These are phyloP conservation scores for Leccinum disarticulatum DNA, from an alignment of 768 basidiomycete species.

Conservation along the genomic window DNA sequence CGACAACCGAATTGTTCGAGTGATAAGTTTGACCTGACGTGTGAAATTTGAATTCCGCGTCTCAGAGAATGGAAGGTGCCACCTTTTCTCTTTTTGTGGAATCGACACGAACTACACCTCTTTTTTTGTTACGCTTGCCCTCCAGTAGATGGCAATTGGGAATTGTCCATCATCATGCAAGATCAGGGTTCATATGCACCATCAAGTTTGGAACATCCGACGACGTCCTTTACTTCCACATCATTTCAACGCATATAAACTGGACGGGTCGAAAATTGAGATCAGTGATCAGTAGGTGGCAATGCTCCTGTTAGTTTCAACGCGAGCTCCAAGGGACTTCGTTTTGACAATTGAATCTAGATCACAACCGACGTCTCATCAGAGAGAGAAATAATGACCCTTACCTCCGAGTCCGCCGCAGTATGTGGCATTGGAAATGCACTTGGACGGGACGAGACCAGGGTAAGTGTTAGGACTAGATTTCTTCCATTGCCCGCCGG, in stretches of 20 bases:
- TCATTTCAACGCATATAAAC: not conserved
- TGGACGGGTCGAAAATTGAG: not conserved
- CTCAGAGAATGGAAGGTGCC: not conserved
- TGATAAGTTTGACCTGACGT: not conserved
- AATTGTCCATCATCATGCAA: not conserved
- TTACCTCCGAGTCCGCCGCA: not conserved
- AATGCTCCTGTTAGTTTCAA: not conserved
- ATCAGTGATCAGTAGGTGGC: not conserved
- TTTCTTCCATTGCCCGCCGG: not conserved
- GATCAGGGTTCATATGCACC: not conserved
- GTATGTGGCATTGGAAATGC: not conserved
- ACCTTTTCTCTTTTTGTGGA: not conserved
- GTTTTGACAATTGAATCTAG: not conserved
- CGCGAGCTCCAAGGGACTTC: not conserved
- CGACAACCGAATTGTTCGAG: not conserved
- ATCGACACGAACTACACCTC: not conserved
- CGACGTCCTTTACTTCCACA: not conserved
- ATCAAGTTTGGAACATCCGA: not conserved
- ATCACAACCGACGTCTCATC: not conserved
- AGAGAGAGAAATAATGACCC: not conserved
- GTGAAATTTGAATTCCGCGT: not conserved
- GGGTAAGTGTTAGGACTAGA: not conserved
- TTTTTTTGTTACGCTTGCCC: not conserved
- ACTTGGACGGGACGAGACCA: not conserved
- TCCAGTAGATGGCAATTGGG: not conserved